Base-by-base conservation (phyloP, 306 rosid species). In the Ziziphus jujuba region DNA sequence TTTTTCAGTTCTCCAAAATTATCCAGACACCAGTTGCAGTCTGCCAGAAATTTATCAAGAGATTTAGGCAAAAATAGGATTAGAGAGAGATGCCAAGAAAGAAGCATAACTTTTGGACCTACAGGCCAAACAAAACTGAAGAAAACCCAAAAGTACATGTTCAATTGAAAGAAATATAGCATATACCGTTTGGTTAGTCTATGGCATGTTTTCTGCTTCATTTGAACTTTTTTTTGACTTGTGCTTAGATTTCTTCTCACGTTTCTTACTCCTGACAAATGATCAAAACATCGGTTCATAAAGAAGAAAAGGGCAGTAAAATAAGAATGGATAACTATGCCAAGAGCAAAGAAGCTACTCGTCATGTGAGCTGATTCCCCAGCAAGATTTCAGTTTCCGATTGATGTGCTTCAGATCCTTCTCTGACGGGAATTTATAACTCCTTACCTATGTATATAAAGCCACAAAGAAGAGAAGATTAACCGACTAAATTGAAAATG, bases 161-260 rank as follows among this genome's bases (percentile, higher is more conserved):
- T 33, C 53, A 28, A 66, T 58, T 24, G 3, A 28, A 60, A 35
- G 19, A 69, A 49, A 23, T 9, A 60, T 28, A 47, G 19, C 34
- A 59, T 75, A 43, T 83, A 83, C 78, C 16, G 58, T 71, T 79
- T 36, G 59, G 58, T n/a, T 13, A 53, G 79, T 67, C 56, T 28
- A 65, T 38, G 81, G 75, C 58, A 66, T 23, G 52, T 49, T 57
- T 20, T 70, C 84, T 28, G 81, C 77, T 75, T 84, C 95, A 54
- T 62, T 77, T 51, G 89, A 84, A 73, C 84, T 82, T 84, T 75
- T 88, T 76, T 77, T 95, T 45, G 88, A 85, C 80, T 90, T 95
- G 91, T 90, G 92, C 85, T 90, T 95, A 31, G 96, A 90, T 81
- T 90, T 95, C 89, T 87, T 95, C 84, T 95, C 99, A 73, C 89